phyloP scores from a whole-genome alignment of 352 stramenopile genomes.

The Phytophthora rubi region DNA sequence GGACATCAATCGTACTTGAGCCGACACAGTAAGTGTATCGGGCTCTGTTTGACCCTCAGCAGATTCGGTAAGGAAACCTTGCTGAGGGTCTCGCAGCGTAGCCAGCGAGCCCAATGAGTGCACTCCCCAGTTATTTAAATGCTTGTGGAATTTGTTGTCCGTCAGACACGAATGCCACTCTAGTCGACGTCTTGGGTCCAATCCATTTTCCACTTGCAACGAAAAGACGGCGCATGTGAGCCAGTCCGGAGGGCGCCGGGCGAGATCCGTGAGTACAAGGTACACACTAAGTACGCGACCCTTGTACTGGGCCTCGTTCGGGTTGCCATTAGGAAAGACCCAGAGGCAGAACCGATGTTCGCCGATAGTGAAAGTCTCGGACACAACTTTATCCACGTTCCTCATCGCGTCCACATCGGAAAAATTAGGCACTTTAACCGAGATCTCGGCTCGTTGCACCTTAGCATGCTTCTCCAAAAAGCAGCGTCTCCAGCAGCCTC shows the following conservation, averaged over 20 bases:
- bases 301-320: constrained; percentile 76
- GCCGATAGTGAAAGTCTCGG: constrained; percentile 73
- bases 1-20: constrained; percentile 77
- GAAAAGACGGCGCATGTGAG: constrained; percentile 85
- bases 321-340: constrained; percentile 84
- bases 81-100: constrained; percentile 58
- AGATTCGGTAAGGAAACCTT: constrained; percentile 49
- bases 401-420: constrained; percentile 30
- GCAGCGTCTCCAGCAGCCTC: constrained; percentile 74
- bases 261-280: constrained; percentile 78
- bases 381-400: constrained; percentile 73
- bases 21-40: constrained; percentile 65
- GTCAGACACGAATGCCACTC: constrained; percentile 84
- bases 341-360: constrained; percentile 82
- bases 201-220: constrained; percentile 63
- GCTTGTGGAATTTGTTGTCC: constrained; percentile 83
- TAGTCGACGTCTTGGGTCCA: constrained; percentile 51
- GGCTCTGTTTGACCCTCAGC: constrained; percentile 27
- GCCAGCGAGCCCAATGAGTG: constrained; percentile 72
- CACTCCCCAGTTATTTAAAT: constrained; percentile 85
- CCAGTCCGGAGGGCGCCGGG: constrained; percentile 59
- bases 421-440: constrained; percentile 67
- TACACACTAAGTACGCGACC: constrained; percentile 78
- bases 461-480: constrained; percentile 59
- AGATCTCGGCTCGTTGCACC: constrained; percentile 60